Evolutionary conservation across 2,329 filamentous ascomycete genomes (phyloP).

Genomic region (Raffaelea arxii): DNA sequence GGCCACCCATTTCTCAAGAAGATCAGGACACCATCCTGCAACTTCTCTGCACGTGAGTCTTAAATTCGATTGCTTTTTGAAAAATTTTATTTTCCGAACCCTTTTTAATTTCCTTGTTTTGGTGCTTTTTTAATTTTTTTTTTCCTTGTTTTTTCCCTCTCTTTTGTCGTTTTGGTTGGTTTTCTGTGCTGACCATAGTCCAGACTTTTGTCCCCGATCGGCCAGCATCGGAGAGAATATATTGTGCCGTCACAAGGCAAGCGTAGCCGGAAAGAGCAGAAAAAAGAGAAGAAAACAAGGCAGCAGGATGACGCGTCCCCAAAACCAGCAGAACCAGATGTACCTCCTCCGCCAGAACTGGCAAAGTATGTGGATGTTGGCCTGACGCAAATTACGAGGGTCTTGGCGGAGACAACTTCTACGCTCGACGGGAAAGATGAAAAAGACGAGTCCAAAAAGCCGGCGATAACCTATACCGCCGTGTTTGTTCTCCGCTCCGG

Average conservation of each 20-base stretch:
- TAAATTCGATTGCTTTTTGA: no score
- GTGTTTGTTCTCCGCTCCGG: slow-evolving; percentile 51
- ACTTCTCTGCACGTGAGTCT: slow-evolving; percentile 52
- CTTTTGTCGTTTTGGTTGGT: no score
- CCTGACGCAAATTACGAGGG: slow-evolving; percentile 51
- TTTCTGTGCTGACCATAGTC: neutral
- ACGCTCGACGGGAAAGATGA: neutral
- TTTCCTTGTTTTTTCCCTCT: neutral
- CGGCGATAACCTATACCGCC: slow-evolving; percentile 30
- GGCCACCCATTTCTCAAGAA: slow-evolving; percentile 48
- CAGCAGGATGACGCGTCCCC: neutral
- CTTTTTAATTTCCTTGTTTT: neutral
- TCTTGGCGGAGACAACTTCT: slow-evolving; percentile 33
- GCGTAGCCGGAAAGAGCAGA: slow-evolving; percentile 31
- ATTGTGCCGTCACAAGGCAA: slow-evolving; percentile 51
- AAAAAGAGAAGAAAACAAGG: slow-evolving; percentile 26
- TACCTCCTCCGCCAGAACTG: slow-evolving; percentile 40
- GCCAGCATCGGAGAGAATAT: slow-evolving; percentile 47
- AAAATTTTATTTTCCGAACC: no score
- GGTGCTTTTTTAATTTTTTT: neutral
- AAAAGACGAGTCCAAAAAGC: neutral
- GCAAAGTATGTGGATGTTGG: slow-evolving; percentile 52
- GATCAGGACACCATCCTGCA: slow-evolving; percentile 58
- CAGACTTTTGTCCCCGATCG: slow-evolving; percentile 55
- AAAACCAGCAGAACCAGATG: neutral